These are phyloP conservation scores for Tilletia walkeri DNA, from an alignment of 1,284 basidiomycete species.

Conservation along the genomic window DNA sequence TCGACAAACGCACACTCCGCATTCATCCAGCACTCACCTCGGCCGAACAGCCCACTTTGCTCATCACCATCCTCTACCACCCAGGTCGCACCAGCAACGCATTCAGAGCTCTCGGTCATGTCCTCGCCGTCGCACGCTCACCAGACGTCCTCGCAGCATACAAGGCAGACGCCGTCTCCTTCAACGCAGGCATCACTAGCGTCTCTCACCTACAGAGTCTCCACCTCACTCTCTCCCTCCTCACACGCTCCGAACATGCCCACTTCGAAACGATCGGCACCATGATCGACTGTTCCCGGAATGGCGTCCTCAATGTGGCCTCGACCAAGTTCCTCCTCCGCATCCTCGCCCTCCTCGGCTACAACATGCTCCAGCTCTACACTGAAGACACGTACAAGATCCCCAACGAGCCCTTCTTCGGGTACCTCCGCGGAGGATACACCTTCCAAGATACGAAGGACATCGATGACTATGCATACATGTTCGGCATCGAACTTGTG, in stretches of 20 bases:
- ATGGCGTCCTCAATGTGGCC: conserved; percentile 53
- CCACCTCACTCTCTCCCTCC: conserved; percentile 7
- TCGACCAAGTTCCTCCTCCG: conserved; percentile 49
- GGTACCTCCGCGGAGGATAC: conserved; percentile 53
- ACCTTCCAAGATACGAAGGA: conserved; percentile 42
- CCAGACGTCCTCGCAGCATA: neutral
- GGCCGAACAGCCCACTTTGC: conserved; percentile 1
- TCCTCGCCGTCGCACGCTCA: conserved; percentile 27
- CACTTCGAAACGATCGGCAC: conserved; percentile 50
- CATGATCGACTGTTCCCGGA: conserved; percentile 58
- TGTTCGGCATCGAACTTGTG: conserved; percentile 44
- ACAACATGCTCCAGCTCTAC: conserved; percentile 54
- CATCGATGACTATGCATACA: conserved; percentile 55
- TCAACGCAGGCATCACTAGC: neutral
- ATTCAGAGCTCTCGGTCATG: conserved; percentile 37
- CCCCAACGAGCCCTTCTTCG: conserved; percentile 56
- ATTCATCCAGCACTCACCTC: neutral
- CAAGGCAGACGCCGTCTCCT: neutral
- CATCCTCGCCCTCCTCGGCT: conserved; percentile 51
- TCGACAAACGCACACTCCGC: conserved; percentile 12
- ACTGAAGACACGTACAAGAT: conserved; percentile 57
- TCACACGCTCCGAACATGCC: conserved; percentile 11
- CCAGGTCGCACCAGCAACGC: conserved; percentile 24
- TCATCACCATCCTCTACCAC: conserved; percentile 23
- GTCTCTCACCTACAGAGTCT: neutral